Evolutionary conservation across 169 alveolate genomes (phyloP).

Genomic region (Prorocentrum cordatum): DNA sequence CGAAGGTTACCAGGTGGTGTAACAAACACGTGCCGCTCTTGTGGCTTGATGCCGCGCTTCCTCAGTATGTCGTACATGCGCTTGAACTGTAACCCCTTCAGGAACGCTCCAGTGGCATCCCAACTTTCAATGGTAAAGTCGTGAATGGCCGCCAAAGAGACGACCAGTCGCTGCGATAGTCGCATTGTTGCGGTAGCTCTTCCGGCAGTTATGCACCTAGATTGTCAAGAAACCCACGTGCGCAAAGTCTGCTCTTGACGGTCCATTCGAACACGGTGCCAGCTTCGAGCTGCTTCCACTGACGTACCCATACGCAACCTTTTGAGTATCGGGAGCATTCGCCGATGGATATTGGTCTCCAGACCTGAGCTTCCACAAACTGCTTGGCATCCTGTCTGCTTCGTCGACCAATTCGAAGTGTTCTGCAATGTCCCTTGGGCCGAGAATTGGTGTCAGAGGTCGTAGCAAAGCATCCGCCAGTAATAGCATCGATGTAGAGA

Average conservation of each 20-base stretch:
- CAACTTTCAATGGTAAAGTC: background rate
- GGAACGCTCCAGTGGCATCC: constrained; percentile 1
- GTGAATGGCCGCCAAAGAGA: background rate
- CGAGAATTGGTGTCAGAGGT: too few relatives aligned
- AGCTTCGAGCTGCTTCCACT: background rate
- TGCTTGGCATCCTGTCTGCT: too few relatives aligned
- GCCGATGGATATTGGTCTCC: too few relatives aligned
- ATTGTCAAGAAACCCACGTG: background rate
- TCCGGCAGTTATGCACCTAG: background rate
- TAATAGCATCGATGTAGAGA: too few relatives aligned
- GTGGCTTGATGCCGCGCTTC: background rate
- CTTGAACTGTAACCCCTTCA: background rate
- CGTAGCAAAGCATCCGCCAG: too few relatives aligned
- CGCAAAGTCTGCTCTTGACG: background rate
- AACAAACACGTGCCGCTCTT: background rate
- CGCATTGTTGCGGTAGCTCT: background rate
- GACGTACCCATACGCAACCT: background rate
- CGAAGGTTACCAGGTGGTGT: background rate
- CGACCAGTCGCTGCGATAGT: background rate
- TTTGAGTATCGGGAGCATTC: too few relatives aligned
- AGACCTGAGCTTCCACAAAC: too few relatives aligned
- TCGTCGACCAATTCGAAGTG: too few relatives aligned
- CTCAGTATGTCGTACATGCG: background rate
- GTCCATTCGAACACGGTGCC: background rate
- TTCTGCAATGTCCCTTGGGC: too few relatives aligned